These are phyloP conservation scores for Gigaspora rosea DNA, from an alignment of 192 early-diverging fungal species.

Conservation along the genomic window DNA sequence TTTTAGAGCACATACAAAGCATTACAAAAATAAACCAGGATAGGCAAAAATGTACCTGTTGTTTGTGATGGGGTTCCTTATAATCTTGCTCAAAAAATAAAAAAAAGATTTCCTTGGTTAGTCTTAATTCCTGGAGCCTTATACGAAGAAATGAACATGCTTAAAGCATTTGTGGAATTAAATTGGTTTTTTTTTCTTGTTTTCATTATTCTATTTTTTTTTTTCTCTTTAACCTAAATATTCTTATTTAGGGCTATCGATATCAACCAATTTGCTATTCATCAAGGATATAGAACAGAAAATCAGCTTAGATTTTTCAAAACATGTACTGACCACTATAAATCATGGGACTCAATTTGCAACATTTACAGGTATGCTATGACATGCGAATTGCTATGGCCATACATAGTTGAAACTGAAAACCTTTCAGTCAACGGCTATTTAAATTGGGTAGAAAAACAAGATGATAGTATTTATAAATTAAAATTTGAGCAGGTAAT, in stretches of 20 bases:
- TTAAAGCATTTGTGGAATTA: constrained; percentile 12
- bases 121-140: not conserved
- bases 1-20: not conserved
- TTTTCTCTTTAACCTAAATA: not conserved
- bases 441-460: not conserved
- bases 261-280: constrained; percentile 8
- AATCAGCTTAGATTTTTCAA: constrained; percentile 1
- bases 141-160: constrained; percentile 15
- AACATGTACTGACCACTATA: constrained; percentile 2
- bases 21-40: not conserved
- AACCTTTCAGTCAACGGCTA: not conserved
- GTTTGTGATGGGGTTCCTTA: constrained; percentile 15
- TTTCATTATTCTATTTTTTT: not conserved
- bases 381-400: constrained; percentile 1
- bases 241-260: not conserved
- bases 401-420: not conserved
- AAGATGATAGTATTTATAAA: constrained; percentile 8
- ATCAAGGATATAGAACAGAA: constrained; percentile 13
- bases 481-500: constrained; percentile 18
- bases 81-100: not conserved
- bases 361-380: constrained; percentile 8
- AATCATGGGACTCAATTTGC: constrained; percentile 14
- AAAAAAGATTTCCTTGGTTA: not conserved
- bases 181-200: not conserved
- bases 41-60: not conserved